Evolutionary conservation across 225 moss, liverwort and hornwort species (phyloP), one percentile per base, ranked within the genome.

Genomic region (Sphagnum contortum): DNA sequence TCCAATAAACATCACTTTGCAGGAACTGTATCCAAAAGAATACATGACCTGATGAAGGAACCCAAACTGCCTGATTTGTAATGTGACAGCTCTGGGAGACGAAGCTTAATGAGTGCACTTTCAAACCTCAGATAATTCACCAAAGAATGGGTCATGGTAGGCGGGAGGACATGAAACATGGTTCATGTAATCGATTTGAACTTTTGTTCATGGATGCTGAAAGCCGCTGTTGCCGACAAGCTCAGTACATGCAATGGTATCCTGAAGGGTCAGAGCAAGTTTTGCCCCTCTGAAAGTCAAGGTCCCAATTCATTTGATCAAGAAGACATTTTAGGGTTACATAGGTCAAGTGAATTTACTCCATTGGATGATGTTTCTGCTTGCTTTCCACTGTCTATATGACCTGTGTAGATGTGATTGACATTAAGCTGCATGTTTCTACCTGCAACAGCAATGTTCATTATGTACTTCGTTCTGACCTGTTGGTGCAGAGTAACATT

Each of bases 21-120:
- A 58, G 3, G n/a, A 12, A 12, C n/a, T 58, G 14, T 58, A 10
- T 53, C 12, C 29, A 3, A 58, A n/a, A 4, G 57, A 58, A 56
- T 56, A 4, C 2, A 11, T 4, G 56, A 57, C n/a, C 64, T 61
- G 14, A 11, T 45, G 4, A 12, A 44, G 45, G 48, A 5, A 48
- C 47, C 12, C 2, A 8, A 12, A 8, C 14, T 2, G 54, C 8
- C 58, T 45, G 11, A 2, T 51, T 11, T 61, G 3, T 49, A 48
- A 70, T 9, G 6, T 47, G 57, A 9, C 69, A 94, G 88, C 76
- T 95, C 57, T 86, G 86, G 81, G 89, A 86, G 76, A 67, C 80
- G 4, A 82, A 81, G 79, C 80, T 95, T 75, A 78, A 86, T 72
- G 89, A 95, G 75, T 95, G 94, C 81, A 89, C 94, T 3, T 95